These are phyloP conservation scores for Rugonectria rugulosa DNA, from an alignment of 2,329 filamentous ascomycete genomes.

Conservation along the genomic window DNA sequence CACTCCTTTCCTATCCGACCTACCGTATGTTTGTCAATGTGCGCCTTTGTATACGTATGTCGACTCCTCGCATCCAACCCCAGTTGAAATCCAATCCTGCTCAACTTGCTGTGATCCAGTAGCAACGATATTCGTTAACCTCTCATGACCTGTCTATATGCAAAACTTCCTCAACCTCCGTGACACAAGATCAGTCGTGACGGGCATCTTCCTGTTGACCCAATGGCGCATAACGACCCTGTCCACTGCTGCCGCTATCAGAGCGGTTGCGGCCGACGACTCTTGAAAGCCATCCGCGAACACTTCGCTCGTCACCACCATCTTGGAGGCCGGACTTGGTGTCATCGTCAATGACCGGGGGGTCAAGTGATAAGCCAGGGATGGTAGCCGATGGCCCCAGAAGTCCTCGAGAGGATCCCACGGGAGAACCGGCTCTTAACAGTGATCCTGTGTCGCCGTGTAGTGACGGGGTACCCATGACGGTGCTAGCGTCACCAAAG, in stretches of 20 bases:
- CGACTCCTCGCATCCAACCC: constrained; percentile 9
- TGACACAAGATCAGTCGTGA: constrained; percentile 35
- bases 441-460: constrained; percentile 84
- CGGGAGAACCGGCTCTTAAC: constrained; percentile 75
- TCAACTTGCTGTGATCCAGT: constrained; percentile 25
- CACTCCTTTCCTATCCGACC: constrained; percentile 17
- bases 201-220: constrained; percentile 51
- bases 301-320: constrained; percentile 49
- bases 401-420: constrained; percentile 73
- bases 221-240: constrained; percentile 52
- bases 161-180: constrained; percentile 42
- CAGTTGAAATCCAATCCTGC: constrained; percentile 1
- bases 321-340: constrained; percentile 51
- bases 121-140: constrained; percentile 27
- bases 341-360: constrained; percentile 67
- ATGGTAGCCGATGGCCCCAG: constrained; percentile 73
- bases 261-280: constrained; percentile 50
- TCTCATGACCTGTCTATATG: constrained; percentile 48
- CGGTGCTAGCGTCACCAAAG: constrained; percentile 91
- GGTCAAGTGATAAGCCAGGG: constrained; percentile 82
- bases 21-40: constrained; percentile 23
- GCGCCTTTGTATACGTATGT: constrained; percentile 13
- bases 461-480: constrained; percentile 78
- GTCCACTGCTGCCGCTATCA: constrained; percentile 47
- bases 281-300: constrained; percentile 59